phyloP scores from a whole-genome alignment of 495 filamentous ascomycete genomes.

The Lasiosphaeriaceae sp. region DNA sequence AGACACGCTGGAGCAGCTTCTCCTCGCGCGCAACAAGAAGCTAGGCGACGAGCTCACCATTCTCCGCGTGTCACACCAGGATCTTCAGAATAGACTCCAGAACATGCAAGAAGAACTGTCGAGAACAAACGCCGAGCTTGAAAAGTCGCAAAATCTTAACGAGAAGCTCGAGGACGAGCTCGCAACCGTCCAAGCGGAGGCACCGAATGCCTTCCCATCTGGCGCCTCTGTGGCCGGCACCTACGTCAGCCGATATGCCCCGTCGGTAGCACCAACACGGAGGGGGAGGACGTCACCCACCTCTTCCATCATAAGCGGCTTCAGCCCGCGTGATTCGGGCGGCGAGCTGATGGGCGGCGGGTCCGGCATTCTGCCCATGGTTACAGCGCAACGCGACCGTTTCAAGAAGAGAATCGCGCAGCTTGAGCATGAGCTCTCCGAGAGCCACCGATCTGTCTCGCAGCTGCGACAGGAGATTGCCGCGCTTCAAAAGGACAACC shows the following conservation, averaged over 20 bases:
- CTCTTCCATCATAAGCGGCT: slow-evolving; percentile 95
- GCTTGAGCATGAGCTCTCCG: slow-evolving; percentile 85
- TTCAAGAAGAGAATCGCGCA: slow-evolving; percentile 96
- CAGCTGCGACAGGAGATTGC: slow-evolving; percentile 87
- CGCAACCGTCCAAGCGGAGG: slow-evolving; percentile 77
- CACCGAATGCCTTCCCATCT: slow-evolving; percentile 76
- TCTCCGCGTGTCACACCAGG: slow-evolving; percentile 88
- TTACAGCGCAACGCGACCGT: slow-evolving; percentile 93
- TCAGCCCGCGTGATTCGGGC: slow-evolving; percentile 72
- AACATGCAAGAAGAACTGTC: slow-evolving; percentile 79
- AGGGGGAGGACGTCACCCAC: slow-evolving; percentile 80
- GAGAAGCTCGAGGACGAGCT: slow-evolving; percentile 91
- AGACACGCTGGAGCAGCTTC: slow-evolving; percentile 83
- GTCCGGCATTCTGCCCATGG: slow-evolving; percentile 93
- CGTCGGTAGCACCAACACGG: slow-evolving; percentile 61
- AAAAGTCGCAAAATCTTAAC: slow-evolving; percentile 78
- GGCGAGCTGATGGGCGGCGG: slow-evolving; percentile 72
- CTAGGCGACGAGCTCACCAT: slow-evolving; percentile 89
- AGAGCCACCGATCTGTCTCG: slow-evolving; percentile 74
- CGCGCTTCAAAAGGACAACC: slow-evolving; percentile 91
- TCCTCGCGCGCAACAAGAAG: slow-evolving; percentile 93
- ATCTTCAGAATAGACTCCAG: slow-evolving; percentile 76
- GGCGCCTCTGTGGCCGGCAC: slow-evolving; percentile 92
- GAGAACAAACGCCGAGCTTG: slow-evolving; percentile 77
- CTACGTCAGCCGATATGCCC: slow-evolving; percentile 76